Evolutionary conservation across 257 asterid genomes (phyloP), one percentile per base, ranked within the genome.

Genomic region (Solanum virginianum): DNA sequence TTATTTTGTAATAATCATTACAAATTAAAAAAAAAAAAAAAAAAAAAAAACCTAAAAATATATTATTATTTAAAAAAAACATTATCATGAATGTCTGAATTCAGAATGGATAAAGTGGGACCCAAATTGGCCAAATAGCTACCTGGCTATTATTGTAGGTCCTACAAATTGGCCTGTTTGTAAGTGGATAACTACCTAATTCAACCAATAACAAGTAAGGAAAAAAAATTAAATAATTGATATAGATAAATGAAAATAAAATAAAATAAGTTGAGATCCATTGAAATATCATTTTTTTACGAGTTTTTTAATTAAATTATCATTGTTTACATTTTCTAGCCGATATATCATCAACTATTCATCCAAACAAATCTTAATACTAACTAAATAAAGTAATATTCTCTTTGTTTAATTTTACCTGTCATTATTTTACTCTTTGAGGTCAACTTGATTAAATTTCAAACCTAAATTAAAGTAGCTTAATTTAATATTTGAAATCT

Each of bases 91-190:
- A 77, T 51, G 8, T 26, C 63, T 77, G 3, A 26, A n/a, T 51
- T 15, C 16, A 54, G 10, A 84, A 71, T 79, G 72, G 86, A 84
- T 84, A 84, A 71, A 84, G 86, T 84, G 86, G 86, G 86, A 54
- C 82, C 80, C 43, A 16, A 16, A 1, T 83, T 22, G 10, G 10
- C 45, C 82, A 24, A 66, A 49, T 24, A 24, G 26, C 63, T 54
- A 77, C n/a, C 47, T 77, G 47, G 24, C 63, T 51, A 51, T 4
- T 49, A 15, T 51, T 29, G 82, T 51, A 16, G 85, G 80, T 55
- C 63, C 80, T 24, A 36, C 82, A 53, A 17, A 47, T 20, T 54
- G 20, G 18, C 56, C 32, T 63, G 22, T 68, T 69, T 47, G 12
- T 29, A 65, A 65, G 72, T 83, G 81, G 86, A 83, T 53, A 83